Conservation (phyloP, 371 early-diverging fungal genomes). For the Lichtheimia hyalospora region DNA sequence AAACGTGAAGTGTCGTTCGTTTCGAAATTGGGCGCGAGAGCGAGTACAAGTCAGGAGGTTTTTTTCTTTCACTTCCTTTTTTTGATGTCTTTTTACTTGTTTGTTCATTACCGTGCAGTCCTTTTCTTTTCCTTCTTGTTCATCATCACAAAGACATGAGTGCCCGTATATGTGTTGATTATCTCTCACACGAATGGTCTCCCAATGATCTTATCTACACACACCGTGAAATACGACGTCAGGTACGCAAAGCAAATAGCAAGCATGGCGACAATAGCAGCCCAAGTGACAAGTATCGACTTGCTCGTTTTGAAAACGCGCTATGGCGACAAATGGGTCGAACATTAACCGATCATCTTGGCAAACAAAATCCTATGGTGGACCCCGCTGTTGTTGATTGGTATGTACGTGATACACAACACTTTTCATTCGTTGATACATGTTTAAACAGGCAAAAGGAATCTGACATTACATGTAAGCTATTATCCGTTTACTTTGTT, state of each 20-base stretch:
- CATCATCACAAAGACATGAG: neutral
- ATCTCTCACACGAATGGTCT: slow-evolving; percentile 19
- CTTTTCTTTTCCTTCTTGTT: neutral
- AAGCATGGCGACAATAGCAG: slow-evolving; percentile 1
- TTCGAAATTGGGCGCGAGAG: slow-evolving; percentile 3
- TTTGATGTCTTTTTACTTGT: neutral
- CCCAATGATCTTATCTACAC: slow-evolving; percentile 12
- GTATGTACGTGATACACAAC: slow-evolving; percentile 10
- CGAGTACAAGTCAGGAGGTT: slow-evolving; percentile 5
- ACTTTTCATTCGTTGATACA: neutral
- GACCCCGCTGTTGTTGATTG: slow-evolving; percentile 35
- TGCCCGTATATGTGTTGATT: slow-evolving; percentile 15
- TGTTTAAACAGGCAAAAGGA: slow-evolving; percentile 31
- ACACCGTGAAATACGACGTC: slow-evolving; percentile 14
- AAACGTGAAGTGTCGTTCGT: neutral
- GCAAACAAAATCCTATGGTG: slow-evolving; percentile 21
- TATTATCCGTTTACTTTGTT: neutral
- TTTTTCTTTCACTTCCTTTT: slow-evolving; percentile 1
- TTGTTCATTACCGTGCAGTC: neutral
- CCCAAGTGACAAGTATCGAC: slow-evolving; percentile 20
- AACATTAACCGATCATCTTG: slow-evolving; percentile 19
- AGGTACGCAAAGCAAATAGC: slow-evolving; percentile 4
- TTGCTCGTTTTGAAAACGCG: slow-evolving; percentile 34
- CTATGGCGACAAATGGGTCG: slow-evolving; percentile 43
- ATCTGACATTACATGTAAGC: slow-evolving; percentile 32